phyloP scores from a whole-genome alignment of 1,284 basidiomycete species.

The Blastosporella zonata region DNA sequence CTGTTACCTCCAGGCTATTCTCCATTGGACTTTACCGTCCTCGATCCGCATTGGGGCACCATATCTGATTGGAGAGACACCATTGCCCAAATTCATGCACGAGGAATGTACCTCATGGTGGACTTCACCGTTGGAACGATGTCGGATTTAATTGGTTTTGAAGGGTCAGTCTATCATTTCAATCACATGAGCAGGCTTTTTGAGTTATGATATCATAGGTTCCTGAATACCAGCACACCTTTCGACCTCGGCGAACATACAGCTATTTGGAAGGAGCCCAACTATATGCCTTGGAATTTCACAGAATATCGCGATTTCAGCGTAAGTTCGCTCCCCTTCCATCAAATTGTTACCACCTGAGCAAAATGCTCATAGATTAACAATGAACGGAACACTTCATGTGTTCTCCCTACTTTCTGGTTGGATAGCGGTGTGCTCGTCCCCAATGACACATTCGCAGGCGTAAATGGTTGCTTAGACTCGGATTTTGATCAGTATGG shows the following conservation, averaged over 20 bases:
- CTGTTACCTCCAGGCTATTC: constrained; percentile 68
- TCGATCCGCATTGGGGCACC: constrained; percentile 90
- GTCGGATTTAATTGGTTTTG: constrained; percentile 81
- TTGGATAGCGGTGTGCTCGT: constrained; percentile 67
- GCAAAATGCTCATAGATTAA: constrained; percentile 37
- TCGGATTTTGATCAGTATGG: constrained; percentile 93
- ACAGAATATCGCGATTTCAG: constrained; percentile 80
- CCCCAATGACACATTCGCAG: constrained; percentile 39
- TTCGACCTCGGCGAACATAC: constrained; percentile 76
- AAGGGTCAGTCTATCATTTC: constrained; percentile 52
- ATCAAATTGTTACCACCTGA: background rate
- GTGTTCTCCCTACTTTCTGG: constrained; percentile 78
- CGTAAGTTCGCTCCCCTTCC: constrained; percentile 34
- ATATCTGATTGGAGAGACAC: constrained; percentile 73
- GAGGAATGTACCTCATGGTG: constrained; percentile 86
- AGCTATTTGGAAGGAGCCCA: constrained; percentile 73
- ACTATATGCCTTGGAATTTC: constrained; percentile 81
- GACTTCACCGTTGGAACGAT: constrained; percentile 94
- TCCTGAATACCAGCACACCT: constrained; percentile 76
- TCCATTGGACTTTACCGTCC: constrained; percentile 82
- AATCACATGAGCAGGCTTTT: background rate
- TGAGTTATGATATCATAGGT: constrained; percentile 40
- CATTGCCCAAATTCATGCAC: constrained; percentile 73
- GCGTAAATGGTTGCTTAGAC: constrained; percentile 60
- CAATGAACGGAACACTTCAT: constrained; percentile 72